A percentile compares a stretch with the other conserved stretches of the same genome.
Evolutionary conservation across 208 protist genomes (phyloP).

Genomic region (Phytomonas francai): DNA sequence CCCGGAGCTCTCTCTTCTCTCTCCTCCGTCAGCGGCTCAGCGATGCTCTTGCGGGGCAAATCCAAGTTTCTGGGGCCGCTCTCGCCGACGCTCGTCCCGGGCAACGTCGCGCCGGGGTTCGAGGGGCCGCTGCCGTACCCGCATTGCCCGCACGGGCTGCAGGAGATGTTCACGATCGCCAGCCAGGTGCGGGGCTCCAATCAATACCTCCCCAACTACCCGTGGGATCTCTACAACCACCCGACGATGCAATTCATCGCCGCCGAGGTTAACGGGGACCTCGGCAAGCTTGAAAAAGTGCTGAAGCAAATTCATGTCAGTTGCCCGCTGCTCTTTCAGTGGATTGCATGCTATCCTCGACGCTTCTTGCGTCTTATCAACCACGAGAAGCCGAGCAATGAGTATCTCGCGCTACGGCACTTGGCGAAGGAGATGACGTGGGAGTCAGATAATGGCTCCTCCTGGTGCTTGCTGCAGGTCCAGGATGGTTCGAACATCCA

Average conservation of each 20-base stretch:
- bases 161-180: conserved; percentile 15
- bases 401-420: conserved; percentile 18
- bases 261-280: conserved; percentile 30
- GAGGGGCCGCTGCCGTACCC: conserved; percentile 27
- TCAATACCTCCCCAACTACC: conserved; percentile 18
- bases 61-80: not conserved
- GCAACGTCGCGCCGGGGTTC: not conserved
- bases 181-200: not conserved
- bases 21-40: not conserved
- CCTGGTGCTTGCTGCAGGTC: not conserved
- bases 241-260: conserved; percentile 53
- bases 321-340: conserved; percentile 40
- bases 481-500: conserved; percentile 5
- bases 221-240: conserved; percentile 28
- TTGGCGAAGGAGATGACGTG: conserved; percentile 20
- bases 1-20: not conserved
- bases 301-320: conserved; percentile 34
- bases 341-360: conserved; percentile 34
- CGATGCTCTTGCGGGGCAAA: not conserved
- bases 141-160: conserved; percentile 31
- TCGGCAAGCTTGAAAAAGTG: conserved; percentile 26
- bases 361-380: conserved; percentile 32
- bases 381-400: not conserved
- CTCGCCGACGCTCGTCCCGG: too few species aligned
- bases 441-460: not conserved